A percentile compares a stretch with the other conserved stretches of the same genome.
These are phyloP conservation scores for Xylaria sp. DNA, from an alignment of 2,329 filamentous ascomycete genomes.

Conservation along the genomic window DNA sequence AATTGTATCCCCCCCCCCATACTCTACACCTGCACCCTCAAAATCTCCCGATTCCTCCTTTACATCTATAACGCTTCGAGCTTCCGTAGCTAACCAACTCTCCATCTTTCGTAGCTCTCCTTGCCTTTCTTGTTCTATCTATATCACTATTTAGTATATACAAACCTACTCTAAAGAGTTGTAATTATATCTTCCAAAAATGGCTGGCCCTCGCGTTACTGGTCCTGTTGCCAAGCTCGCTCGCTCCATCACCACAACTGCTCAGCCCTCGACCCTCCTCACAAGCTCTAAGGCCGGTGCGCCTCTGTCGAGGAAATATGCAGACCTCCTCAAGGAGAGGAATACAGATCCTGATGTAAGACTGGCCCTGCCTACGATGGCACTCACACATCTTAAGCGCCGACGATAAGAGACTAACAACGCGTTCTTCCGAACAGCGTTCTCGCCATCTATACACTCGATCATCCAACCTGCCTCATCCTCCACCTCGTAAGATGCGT, in stretches of 20 bases:
- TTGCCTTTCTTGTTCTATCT: slow-evolving; percentile 10
- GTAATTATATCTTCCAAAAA: slow-evolving; percentile 30
- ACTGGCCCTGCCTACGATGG: background rate
- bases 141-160: background rate
- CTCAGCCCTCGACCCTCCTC: slow-evolving; percentile 45
- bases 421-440: slow-evolving; percentile 39
- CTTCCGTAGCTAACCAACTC: slow-evolving; percentile 16
- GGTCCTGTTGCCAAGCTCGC: slow-evolving; percentile 48
- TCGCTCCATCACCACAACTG: slow-evolving; percentile 49
- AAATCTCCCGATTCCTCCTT: background rate
- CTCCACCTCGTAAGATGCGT: slow-evolving; percentile 60
- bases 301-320: slow-evolving; percentile 51
- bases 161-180: background rate
- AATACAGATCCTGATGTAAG: slow-evolving; percentile 51
- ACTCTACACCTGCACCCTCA: background rate
- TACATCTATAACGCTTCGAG: background rate
- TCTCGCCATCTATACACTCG: slow-evolving; percentile 49
- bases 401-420: slow-evolving; percentile 43
- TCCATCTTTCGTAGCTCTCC: slow-evolving; percentile 12
- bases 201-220: slow-evolving; percentile 50
- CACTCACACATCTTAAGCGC: slow-evolving; percentile 1
- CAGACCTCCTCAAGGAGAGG: slow-evolving; percentile 51
- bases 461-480: slow-evolving; percentile 51
- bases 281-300: slow-evolving; percentile 46
- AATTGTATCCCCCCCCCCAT: background rate